These are phyloP conservation scores for Epichloe uncinata DNA, from an alignment of 2,329 filamentous ascomycete genomes.

Conservation along the genomic window DNA sequence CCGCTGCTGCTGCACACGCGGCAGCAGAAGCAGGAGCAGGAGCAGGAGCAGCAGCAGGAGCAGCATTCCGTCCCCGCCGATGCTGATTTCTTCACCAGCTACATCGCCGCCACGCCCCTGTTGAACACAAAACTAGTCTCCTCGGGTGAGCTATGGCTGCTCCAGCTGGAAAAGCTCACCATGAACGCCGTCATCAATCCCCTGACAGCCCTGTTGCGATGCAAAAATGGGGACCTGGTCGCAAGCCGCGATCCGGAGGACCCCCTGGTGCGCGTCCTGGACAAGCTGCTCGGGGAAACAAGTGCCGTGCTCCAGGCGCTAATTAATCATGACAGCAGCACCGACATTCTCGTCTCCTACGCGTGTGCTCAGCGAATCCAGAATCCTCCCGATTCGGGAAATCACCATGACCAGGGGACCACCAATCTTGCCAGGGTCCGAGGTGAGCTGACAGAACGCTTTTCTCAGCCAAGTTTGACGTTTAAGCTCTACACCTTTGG, in stretches of 20 bases:
- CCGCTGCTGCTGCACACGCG: not conserved
- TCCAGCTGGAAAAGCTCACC: constrained; percentile 79
- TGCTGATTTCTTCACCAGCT: constrained; percentile 25
- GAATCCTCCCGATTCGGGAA: not conserved
- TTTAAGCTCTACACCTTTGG: constrained; percentile 34
- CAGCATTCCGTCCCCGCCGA: not conserved
- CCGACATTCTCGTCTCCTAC: constrained; percentile 21
- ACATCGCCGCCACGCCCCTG: constrained; percentile 28
- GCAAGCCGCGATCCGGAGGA: constrained; percentile 17
- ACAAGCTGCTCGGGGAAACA: constrained; percentile 60
- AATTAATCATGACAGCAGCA: constrained; percentile 41
- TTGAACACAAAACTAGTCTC: constrained; percentile 28
- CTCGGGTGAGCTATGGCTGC: constrained; percentile 32
- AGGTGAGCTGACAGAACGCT: constrained; percentile 15
- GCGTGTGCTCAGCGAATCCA: not conserved
- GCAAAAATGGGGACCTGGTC: constrained; percentile 67
- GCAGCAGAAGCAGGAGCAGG: not conserved
- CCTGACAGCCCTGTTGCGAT: constrained; percentile 64
- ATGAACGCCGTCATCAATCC: constrained; percentile 75
- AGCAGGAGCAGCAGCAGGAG: too few relatives aligned
- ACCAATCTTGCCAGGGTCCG: not conserved
- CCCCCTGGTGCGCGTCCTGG: constrained; percentile 44
- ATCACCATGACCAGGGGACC: not conserved
- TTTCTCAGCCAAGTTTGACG: constrained; percentile 29
- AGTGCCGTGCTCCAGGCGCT: constrained; percentile 58